Evolutionary conservation across 805 yeast species (phyloP), one percentile per base, ranked within the genome.

Genomic region (Cyberlindnera euphorbiiphila): DNA sequence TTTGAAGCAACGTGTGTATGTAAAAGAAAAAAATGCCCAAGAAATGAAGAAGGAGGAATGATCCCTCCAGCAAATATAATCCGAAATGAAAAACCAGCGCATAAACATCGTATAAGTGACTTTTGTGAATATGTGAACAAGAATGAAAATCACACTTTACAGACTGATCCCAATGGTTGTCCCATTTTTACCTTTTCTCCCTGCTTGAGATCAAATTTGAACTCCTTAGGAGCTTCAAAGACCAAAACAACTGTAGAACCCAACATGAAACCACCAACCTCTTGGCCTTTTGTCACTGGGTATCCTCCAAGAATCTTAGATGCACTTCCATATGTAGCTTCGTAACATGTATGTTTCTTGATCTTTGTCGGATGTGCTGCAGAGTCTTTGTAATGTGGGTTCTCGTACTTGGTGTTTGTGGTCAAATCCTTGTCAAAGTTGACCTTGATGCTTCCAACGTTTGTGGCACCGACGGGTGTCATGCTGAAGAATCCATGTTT

Each of bases 391-490:
- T 46, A 51, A 32, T 50, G 55, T 1, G 56, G 46, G 45, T 72
- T 74, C 57, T 77, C 81, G 49, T 76, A 78, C 30, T 72, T 70
- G 22, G 78, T 80, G 60, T 93, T 93, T 11, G 99, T 93, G 25
- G 81, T 74, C 54, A 93, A 73, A 54, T 85, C 89, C 63, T 82
- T 81, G 62, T 93, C 99, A 54, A 93, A 93, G 57, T 89, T 87
- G 48, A 93, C 72, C 42, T 83, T 80, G 48, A 93, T 93, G 53
- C 95, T 83, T 6, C 99, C 99, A 21, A 93, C 99, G 63, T 93
- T 93, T 3, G 98, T 93, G 17, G 99, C 99, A 11, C 99, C 99
- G 10, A 93, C 98, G 0, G 99, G 97, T 1, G 96, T 91, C 99
- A 93, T 93, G 47, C 94, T 82, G 66, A 93, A 93, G 53, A 93